phyloP scores from a whole-genome alignment of 2,329 filamentous ascomycete genomes.

The Thyridium curvatum region DNA sequence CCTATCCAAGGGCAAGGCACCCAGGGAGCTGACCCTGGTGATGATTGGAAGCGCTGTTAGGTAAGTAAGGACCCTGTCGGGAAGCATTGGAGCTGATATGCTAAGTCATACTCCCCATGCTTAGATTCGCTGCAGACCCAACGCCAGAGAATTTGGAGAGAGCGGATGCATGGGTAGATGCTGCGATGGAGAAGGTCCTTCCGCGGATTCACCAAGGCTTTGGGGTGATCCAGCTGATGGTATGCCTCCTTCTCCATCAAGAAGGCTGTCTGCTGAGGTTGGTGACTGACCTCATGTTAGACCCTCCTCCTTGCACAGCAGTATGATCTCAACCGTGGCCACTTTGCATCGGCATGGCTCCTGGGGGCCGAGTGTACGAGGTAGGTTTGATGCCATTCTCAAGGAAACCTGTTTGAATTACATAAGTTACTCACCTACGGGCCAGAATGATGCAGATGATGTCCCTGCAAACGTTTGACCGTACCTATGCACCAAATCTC shows the following conservation, averaged over 20 bases:
- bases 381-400: constrained; percentile 2
- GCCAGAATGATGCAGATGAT: constrained; percentile 10
- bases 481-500: constrained; percentile 4
- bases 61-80: background rate
- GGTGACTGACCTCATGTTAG: background rate
- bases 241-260: background rate
- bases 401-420: background rate
- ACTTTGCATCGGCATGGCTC: constrained; percentile 8
- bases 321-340: constrained; percentile 8
- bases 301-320: constrained; percentile 7
- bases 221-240: constrained; percentile 5
- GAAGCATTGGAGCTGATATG: background rate
- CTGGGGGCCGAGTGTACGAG: constrained; percentile 8
- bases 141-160: background rate
- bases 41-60: constrained; percentile 4
- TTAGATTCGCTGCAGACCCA: background rate
- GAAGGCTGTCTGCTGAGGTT: background rate
- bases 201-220: constrained; percentile 6
- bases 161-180: constrained; percentile 5
- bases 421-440: background rate
- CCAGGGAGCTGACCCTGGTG: constrained; percentile 1
- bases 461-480: constrained; percentile 9
- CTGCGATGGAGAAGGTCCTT: constrained; percentile 1
- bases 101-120: background rate
- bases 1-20: constrained; percentile 4